Evolutionary conservation across 176 grass and related monocot genomes (phyloP).

Genomic region (Chloris gayana): DNA sequence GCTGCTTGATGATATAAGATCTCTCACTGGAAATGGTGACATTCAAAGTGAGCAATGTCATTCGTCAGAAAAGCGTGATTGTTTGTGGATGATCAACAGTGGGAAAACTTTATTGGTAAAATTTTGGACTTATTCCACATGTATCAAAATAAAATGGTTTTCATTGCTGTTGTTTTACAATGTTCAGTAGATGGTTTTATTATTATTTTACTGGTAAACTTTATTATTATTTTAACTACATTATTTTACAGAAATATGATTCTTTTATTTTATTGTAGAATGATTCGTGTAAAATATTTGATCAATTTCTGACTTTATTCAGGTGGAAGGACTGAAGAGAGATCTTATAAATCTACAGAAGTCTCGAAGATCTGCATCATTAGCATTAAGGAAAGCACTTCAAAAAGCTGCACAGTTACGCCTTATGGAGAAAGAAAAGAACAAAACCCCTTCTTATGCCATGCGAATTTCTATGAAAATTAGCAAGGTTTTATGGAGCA

Average conservation of each 20-base stretch:
- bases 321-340: constrained; percentile 82
- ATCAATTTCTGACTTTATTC: constrained; percentile 46
- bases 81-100: constrained; percentile 87
- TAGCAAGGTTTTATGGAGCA: constrained; percentile 96
- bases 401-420: constrained; percentile 88
- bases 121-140: constrained; percentile 28
- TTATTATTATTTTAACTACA: no score
- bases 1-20: constrained; percentile 93
- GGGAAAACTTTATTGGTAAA: constrained; percentile 70
- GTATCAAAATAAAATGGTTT: constrained; percentile 8
- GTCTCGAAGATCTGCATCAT: constrained; percentile 79
- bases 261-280: constrained; percentile 1
- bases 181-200: no score
- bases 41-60: constrained; percentile 49
- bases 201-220: no score
- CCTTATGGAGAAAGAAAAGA: constrained; percentile 98
- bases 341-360: constrained; percentile 70
- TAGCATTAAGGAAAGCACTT: constrained; percentile 80
- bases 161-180: neutral
- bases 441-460: constrained; percentile 94
- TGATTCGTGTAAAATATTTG: constrained; percentile 27
- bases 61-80: constrained; percentile 62
- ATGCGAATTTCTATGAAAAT: constrained; percentile 98
- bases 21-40: constrained; percentile 56
- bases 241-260: neutral